phyloP scores from a whole-genome alignment of 805 yeast species.

The Suhomyces pyralidae region DNA sequence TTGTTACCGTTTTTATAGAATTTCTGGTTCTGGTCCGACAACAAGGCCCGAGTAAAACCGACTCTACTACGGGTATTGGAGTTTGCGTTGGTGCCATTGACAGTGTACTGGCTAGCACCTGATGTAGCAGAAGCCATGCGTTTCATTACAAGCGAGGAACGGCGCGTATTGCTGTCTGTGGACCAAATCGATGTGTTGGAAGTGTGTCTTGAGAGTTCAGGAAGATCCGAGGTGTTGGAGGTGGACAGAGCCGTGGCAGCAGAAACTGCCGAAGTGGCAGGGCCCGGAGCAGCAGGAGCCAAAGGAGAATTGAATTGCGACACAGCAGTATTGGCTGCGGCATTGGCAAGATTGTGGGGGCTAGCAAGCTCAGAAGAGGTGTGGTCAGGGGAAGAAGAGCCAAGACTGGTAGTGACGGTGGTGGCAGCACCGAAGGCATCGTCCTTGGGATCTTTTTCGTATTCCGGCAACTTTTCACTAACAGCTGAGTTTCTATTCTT shows the following conservation, averaged over 20 bases:
- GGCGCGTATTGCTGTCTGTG: conserved; percentile 24
- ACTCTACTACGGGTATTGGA: conserved; percentile 20
- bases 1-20: conserved; percentile 17
- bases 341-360: background rate
- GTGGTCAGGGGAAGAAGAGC: background rate
- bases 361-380: background rate
- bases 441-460: conserved; percentile 1
- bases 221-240: background rate
- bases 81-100: conserved; percentile 8
- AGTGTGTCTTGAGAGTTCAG: conserved; percentile 18
- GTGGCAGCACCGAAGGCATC: background rate
- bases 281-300: background rate
- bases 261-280: background rate
- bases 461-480: background rate
- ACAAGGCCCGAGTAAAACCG: conserved; percentile 42
- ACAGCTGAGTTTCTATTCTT: conserved; percentile 2
- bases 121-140: conserved; percentile 30
- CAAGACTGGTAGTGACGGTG: conserved; percentile 4
- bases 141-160: conserved; percentile 29
- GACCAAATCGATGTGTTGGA: conserved; percentile 39
- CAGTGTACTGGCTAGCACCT: conserved; percentile 23
- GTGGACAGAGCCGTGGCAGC: background rate
- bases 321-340: background rate
- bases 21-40: conserved; percentile 28
- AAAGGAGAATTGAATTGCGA: background rate